Evolutionary conservation across 345 rosid species (phyloP).

Genomic region (Syzygium oleosum): DNA sequence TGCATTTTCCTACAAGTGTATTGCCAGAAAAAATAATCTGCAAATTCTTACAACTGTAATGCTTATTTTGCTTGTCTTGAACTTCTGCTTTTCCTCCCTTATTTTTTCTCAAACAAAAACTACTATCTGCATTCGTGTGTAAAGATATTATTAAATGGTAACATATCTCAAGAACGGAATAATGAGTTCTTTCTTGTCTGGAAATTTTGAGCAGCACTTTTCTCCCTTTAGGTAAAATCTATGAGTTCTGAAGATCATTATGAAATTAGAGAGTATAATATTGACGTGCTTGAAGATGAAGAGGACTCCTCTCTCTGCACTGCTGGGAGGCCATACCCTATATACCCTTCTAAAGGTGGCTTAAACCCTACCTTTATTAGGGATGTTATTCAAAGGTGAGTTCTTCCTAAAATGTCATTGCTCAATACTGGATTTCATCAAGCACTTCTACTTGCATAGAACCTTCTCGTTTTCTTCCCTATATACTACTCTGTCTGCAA

Average conservation of each 20-base stretch:
- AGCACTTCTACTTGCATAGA: neutral
- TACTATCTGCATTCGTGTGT: neutral
- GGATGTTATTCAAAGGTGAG: constrained; percentile 61
- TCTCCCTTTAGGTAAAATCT: constrained; percentile 35
- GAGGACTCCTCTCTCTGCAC: constrained; percentile 38
- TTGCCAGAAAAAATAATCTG: neutral
- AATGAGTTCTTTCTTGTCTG: neutral
- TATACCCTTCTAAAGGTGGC: constrained; percentile 93
- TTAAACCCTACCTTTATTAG: constrained; percentile 57
- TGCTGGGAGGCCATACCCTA: constrained; percentile 77
- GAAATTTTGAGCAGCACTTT: neutral
- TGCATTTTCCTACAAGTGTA: neutral
- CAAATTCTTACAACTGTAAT: neutral
- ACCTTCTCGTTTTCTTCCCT: neutral
- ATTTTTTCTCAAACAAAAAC: neutral
- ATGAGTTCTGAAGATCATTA: constrained; percentile 60
- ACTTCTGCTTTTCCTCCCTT: neutral
- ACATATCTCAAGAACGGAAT: neutral
- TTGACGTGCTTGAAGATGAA: constrained; percentile 70
- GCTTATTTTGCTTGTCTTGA: neutral
- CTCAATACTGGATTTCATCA: neutral
- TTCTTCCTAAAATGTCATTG: constrained; percentile 4
- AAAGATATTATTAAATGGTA: neutral
- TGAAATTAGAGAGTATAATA: constrained; percentile 82
- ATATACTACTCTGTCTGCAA: neutral